Percentiles rank a stretch among this genome's conserved stretches.
These are phyloP conservation scores for Termitomyces sp. DNA, from an alignment of 768 basidiomycete species.

Conservation along the genomic window DNA sequence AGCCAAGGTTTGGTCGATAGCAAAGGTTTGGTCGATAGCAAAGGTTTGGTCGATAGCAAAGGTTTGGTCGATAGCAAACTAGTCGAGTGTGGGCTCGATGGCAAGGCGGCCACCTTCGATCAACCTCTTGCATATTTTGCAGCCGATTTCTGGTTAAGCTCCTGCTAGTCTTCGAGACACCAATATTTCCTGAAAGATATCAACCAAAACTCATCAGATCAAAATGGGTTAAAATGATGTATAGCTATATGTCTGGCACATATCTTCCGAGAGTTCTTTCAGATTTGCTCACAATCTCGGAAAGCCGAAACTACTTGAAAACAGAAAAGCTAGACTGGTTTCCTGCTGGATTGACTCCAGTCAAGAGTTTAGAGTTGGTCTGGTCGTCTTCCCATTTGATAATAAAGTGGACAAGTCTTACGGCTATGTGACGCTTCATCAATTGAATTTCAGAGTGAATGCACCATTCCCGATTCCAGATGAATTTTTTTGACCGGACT, in stretches of 20 bases:
- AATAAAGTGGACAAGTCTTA: neutral
- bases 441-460: neutral
- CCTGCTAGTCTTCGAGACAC: neutral
- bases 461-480: slow-evolving; percentile 5
- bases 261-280: neutral
- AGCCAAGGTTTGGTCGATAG: no score
- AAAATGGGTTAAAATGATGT: slow-evolving; percentile 2
- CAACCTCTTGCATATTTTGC: slow-evolving; percentile 5
- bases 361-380: neutral
- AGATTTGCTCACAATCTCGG: neutral
- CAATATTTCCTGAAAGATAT: neutral
- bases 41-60: no score
- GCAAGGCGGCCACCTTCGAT: neutral
- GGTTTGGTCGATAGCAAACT: neutral
- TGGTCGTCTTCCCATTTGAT: neutral
- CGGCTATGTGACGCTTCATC: neutral
- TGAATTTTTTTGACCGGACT: slow-evolving; percentile 1
- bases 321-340: slow-evolving; percentile 1
- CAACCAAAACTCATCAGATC: neutral
- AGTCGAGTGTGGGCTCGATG: neutral
- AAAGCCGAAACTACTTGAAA: neutral
- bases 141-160: neutral
- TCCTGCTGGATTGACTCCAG: slow-evolving; percentile 7
- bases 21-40: no score
- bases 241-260: neutral